phyloP scores from a whole-genome alignment of 257 asterid species.

The Solanum lignicaule region DNA sequence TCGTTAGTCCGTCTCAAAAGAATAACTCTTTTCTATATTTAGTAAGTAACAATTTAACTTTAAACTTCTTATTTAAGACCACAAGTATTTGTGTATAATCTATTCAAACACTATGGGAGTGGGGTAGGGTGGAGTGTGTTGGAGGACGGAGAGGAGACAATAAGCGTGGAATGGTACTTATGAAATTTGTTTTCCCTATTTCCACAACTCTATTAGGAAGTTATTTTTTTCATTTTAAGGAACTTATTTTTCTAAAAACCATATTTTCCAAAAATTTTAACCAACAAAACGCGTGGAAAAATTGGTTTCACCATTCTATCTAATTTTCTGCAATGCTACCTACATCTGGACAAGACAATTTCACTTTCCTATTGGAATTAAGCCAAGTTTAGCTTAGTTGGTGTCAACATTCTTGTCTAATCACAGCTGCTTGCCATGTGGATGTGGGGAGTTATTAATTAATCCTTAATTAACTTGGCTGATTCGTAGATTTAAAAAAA shows the following conservation, averaged over 20 bases:
- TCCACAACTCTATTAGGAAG: neutral
- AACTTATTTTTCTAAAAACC: neutral
- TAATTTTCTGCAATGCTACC: neutral
- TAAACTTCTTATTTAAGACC: neutral
- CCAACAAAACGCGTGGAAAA: fast-evolving
- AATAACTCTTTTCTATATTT: neutral
- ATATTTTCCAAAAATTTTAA: neutral
- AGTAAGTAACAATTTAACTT: neutral
- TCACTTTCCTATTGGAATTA: neutral
- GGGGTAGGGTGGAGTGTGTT: neutral
- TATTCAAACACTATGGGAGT: neutral
- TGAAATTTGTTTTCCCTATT: neutral
- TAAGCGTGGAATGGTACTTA: neutral
- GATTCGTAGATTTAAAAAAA: no score
- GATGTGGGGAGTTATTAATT: neutral
- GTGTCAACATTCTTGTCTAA: neutral
- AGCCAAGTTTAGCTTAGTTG: neutral
- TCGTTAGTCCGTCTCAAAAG: neutral
- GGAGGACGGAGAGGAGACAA: neutral
- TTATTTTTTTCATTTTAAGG: neutral
- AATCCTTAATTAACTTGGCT: neutral
- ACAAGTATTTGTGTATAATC: neutral
- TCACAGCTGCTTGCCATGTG: neutral
- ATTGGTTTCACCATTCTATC: neutral
- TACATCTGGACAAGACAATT: neutral